Base-by-base conservation (phyloP, 2,329 filamentous ascomycete species). In the Epichloe coenophiala region DNA sequence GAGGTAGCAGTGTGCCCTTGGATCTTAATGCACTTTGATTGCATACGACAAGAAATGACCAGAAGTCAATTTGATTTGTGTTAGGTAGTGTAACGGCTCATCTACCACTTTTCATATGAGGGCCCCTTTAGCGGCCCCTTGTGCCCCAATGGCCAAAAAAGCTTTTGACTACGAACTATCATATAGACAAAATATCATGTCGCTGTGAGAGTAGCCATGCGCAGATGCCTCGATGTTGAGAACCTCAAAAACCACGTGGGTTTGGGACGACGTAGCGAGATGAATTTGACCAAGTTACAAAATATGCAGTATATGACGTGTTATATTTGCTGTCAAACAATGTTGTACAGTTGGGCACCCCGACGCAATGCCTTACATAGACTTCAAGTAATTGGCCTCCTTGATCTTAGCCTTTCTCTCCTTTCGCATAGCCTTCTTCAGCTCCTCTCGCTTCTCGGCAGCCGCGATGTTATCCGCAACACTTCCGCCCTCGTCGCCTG, bases 1-100 rank as follows among this genome's bases (percentile, higher is more conserved):
- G 91, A 63, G 91, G 89, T 35, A 96, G 89, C 69, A 96, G 87
- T 71, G 90, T 97, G 58, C 93, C 93, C 33, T 71, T 97, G 59
- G 88, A 97, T 71, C 68, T 98, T 62, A 80, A 73, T 57, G 72
- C 76, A 33, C 53, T 58, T 46, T 56, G 52, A 42, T 13, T 35
- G 8, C 23, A 15, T 15, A 23, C 15, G 15, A 17, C 38, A 36
- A 19, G 19, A 17, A 38, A 33, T 21, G 19, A 11, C 27, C 40
- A 31, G 13, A 27, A 21, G 33, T 19, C 33, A 43, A 43, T 44
- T 8, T 38, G 9, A 36, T 39, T 39, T n/a, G 6, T 39, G 8
- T 39, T 4, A 9, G 8, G 15, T 8, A 3, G 31, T 39, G 12
- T 47, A 40, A 9, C 8, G 31, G 9, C 31, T 31, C 31, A 11